Percentiles rank a stretch among this genome's conserved stretches.
Conservation (phyloP, 2,329 filamentous ascomycete species). For the Alternaria tenuissima region DNA sequence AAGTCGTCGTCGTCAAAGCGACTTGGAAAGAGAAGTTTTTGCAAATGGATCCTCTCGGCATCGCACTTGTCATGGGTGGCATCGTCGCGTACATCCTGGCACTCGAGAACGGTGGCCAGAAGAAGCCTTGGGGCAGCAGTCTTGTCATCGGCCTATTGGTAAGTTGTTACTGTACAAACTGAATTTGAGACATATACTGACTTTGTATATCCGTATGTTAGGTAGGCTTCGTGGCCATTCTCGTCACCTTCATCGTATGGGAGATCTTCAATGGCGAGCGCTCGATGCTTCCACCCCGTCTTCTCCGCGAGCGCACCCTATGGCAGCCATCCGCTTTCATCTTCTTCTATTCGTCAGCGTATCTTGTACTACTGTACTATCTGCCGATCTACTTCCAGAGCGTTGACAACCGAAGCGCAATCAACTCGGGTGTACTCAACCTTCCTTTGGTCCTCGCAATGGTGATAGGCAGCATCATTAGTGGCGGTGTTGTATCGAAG, state of each 20-base stretch:
- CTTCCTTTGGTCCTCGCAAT: slow-evolving; percentile 52
- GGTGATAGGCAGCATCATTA: slow-evolving; percentile 20
- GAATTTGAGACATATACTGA: background rate
- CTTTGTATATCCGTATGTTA: background rate
- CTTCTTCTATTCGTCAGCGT: slow-evolving; percentile 49
- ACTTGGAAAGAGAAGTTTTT: slow-evolving; percentile 49
- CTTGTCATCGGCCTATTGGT: slow-evolving; percentile 56
- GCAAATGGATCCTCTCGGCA: slow-evolving; percentile 58
- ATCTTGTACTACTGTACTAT: slow-evolving; percentile 55
- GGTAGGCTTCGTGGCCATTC: slow-evolving; percentile 54
- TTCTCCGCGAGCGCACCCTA: slow-evolving; percentile 53
- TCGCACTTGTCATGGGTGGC: slow-evolving; percentile 50
- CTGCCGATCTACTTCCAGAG: slow-evolving; percentile 61
- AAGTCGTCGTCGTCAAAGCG: slow-evolving; percentile 23
- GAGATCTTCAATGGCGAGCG: slow-evolving; percentile 52
- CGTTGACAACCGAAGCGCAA: slow-evolving; percentile 47
- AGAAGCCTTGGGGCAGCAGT: slow-evolving; percentile 38
- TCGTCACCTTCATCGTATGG: slow-evolving; percentile 45
- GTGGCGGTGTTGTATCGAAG: slow-evolving; percentile 17
- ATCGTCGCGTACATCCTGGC: slow-evolving; percentile 55
- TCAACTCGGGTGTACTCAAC: slow-evolving; percentile 53
- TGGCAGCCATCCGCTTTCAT: slow-evolving; percentile 44
- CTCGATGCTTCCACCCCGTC: slow-evolving; percentile 50
- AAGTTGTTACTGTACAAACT: background rate
- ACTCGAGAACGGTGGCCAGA: slow-evolving; percentile 55